Evolutionary conservation across 495 filamentous ascomycete genomes (phyloP), one percentile per base, ranked within the genome.

Genomic region (Podospora didyma): DNA sequence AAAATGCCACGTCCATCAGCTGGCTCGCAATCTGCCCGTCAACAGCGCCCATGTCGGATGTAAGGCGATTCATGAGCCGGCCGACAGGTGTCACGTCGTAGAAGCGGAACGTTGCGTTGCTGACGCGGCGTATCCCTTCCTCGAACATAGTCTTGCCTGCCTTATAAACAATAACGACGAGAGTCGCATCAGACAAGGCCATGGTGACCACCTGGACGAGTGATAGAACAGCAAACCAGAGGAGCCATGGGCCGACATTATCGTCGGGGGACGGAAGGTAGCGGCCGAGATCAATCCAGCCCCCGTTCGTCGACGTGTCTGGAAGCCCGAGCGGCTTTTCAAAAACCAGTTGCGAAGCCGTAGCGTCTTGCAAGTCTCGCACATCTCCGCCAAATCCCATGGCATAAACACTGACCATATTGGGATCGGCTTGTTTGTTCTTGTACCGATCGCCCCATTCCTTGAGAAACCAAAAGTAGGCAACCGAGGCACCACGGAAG

Each of bases 41-140:
- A 9, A 93, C 73, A 16, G 87, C 89, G 12, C 86, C 86, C 69
- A 94, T 93, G 64, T 96, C 90, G 2, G 86, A 88, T 0, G 89
- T 93, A 53, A 96, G 72, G 17, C 90, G 81, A 66, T 96, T 96
- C 89, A 93, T 92, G 61, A 96, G 73, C 21, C 89, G 80, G 0
- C 90, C 89, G 19, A 92, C 82, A 0, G 90, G 90, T 2, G 89
- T 95, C 5, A 90, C 82, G 68, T 95, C 90, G 74, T 91, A 92
- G 69, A 89, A 95, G 35, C 89, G 84, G 68, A 95, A 95, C 2
- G 86, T 92, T 17, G 89, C 88, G 67, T 86, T 79, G 62, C 82
- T 85, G 53, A 93, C 88, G 31, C 79, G 79, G 7, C 78, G 59
- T 74, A 94, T 83, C 12, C 87, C 84, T 31, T 82, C 76, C 48